phyloP scores from a whole-genome alignment of 2,329 filamentous ascomycete genomes.

The Curvularia hawaiiensis region DNA sequence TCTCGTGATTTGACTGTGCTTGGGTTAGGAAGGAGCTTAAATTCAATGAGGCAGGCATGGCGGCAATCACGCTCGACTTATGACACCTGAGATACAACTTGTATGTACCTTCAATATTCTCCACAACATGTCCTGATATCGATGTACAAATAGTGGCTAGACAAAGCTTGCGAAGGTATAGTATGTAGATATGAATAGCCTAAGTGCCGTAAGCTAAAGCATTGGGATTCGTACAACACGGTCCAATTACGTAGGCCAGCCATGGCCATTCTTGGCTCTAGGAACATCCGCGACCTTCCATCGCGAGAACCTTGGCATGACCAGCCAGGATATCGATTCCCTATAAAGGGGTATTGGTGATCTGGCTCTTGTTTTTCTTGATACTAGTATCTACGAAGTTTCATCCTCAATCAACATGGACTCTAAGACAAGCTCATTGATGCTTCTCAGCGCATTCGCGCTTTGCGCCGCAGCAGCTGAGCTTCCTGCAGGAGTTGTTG shows the following conservation, averaged over 20 bases:
- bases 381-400: neutral
- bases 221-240: neutral
- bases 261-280: neutral
- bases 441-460: neutral
- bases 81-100: neutral
- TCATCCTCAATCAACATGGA: neutral
- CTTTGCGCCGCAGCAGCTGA: neutral
- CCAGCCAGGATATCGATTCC: neutral
- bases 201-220: too few relatives aligned
- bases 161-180: too few relatives aligned
- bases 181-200: neutral
- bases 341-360: neutral
- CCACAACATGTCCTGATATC: too few relatives aligned
- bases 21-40: neutral
- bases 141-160: too few relatives aligned
- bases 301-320: neutral
- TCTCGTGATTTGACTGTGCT: neutral
- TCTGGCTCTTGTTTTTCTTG: neutral
- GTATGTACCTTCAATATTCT: too few relatives aligned
- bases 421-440: neutral
- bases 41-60: neutral
- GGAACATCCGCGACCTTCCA: neutral
- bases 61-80: neutral
- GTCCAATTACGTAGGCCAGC: neutral
- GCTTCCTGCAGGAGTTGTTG: neutral